Evolutionary conservation across 1,284 basidiomycete genomes (phyloP), one percentile per base, ranked within the genome.

Genomic region (Mrakiaceae sp.): DNA sequence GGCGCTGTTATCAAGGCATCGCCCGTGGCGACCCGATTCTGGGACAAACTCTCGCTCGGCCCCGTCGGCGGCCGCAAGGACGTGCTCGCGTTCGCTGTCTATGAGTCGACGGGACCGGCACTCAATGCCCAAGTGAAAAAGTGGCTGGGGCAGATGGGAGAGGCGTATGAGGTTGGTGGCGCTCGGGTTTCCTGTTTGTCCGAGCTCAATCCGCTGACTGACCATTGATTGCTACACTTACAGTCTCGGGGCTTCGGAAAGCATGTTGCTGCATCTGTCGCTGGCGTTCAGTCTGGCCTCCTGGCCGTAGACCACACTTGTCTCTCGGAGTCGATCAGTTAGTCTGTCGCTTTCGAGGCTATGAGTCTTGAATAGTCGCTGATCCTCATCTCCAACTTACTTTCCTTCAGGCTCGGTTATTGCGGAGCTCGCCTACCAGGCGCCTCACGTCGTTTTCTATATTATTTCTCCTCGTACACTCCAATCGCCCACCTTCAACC

Each of bases 31-130:
- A 71, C 90, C 16, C 79, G 83, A 3, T 90, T 90, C 72, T 91
- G 89, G 88, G 83, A 87, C 67, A 90, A 88, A 71, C 79, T 91
- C 44, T 87, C 86, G 0, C 73, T 92, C 60, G 79, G 80, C 43
- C 89, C 89, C 0, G 79, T 82, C 49, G 79, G 80, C 52, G 88
- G 88, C 3, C 76, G 76, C 60, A 90, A 90, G 74, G 78, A 90
- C 68, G 79, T 87, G 1, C 79, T 78, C 0, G 82, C 82, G 0
- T 88, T 84, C 72, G 81, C 84, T 0, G 75, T 91, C 55, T 86
- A 82, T 67, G 87, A 90, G 69, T 43, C 58, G 82, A 83, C 47
- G 77, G 78, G 48, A 79, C 78, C 3, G 54, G 59, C 16, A 64
- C 78, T 78, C 58, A 77, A 78, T 58, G 70, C 72, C 0, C 73